A percentile compares a stretch with the other conserved stretches of the same genome.
Conservation (phyloP, 352 stramenopile genomes). For the Globisporangium camurandrum region DNA sequence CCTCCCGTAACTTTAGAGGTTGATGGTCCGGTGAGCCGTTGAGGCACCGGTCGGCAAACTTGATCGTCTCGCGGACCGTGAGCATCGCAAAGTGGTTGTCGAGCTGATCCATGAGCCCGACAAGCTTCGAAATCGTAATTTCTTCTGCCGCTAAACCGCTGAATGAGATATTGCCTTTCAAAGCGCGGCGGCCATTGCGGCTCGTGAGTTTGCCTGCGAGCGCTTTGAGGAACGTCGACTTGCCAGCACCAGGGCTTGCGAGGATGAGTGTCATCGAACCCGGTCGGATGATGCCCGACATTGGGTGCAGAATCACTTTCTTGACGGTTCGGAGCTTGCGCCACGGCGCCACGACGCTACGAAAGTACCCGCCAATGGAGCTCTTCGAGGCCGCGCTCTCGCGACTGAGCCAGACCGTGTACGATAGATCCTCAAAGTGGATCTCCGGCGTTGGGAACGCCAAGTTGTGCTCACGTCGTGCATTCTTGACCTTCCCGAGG, state of each 20-base stretch:
- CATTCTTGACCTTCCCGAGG: slow-evolving; percentile 33
- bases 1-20: slow-evolving; percentile 36
- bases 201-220: slow-evolving; percentile 42
- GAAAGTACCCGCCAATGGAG: slow-evolving; percentile 28
- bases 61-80: slow-evolving; percentile 91
- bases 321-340: slow-evolving; percentile 20
- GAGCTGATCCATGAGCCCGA: slow-evolving; percentile 53
- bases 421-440: slow-evolving; percentile 48
- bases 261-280: slow-evolving; percentile 54
- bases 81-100: slow-evolving; percentile 86
- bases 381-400: slow-evolving; percentile 22
- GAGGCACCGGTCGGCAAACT: slow-evolving; percentile 89
- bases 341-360: slow-evolving; percentile 24
- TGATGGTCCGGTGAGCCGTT: slow-evolving; percentile 16
- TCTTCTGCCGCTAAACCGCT: slow-evolving; percentile 29
- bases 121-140: slow-evolving; percentile 52
- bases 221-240: slow-evolving; percentile 57
- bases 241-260: slow-evolving; percentile 57
- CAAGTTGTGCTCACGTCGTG: slow-evolving; percentile 39
- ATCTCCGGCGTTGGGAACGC: slow-evolving; percentile 50
- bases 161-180: slow-evolving; percentile 40
- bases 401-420: slow-evolving; percentile 28
- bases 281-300: slow-evolving; percentile 56
- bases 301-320: slow-evolving; percentile 46
- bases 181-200: slow-evolving; percentile 19